These are phyloP conservation scores for Sphaerulina vaccinii DNA, from an alignment of 2,329 filamentous ascomycete genomes.

Conservation along the genomic window DNA sequence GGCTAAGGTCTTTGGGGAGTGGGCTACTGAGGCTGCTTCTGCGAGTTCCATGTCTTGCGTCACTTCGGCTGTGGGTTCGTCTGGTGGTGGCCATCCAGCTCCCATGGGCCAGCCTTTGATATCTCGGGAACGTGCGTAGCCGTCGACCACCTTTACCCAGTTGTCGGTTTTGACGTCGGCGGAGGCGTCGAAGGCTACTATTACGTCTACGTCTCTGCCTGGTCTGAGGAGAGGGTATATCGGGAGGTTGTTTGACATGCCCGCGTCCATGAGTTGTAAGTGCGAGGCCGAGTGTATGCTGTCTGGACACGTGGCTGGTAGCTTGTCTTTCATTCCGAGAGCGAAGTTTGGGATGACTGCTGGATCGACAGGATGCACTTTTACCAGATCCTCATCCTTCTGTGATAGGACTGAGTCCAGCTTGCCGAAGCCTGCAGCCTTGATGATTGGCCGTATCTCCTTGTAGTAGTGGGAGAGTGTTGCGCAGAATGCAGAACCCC, in stretches of 20 bases:
- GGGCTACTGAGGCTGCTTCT: constrained; percentile 35
- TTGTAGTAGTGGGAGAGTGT: constrained; percentile 95
- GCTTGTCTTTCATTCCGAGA: constrained; percentile 71
- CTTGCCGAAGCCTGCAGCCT: constrained; percentile 67
- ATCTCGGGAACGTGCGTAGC: constrained; percentile 84
- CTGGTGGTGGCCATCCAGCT: constrained; percentile 79
- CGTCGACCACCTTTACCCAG: constrained; percentile 91
- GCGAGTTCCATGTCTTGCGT: constrained; percentile 63
- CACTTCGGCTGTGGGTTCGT: constrained; percentile 56
- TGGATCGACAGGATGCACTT: constrained; percentile 92
- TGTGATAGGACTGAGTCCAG: constrained; percentile 82
- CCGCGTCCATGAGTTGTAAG: constrained; percentile 77
- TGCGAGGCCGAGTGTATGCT: constrained; percentile 70
- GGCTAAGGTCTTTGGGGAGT: constrained; percentile 19
- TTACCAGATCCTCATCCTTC: constrained; percentile 78
- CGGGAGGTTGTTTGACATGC: constrained; percentile 97
- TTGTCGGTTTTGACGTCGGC: constrained; percentile 93
- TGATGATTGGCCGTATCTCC: constrained; percentile 81
- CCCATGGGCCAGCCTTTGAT: constrained; percentile 94
- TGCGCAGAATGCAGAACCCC: constrained; percentile 93
- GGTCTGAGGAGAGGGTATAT: constrained; percentile 91
- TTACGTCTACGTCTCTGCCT: constrained; percentile 81
- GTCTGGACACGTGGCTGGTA: constrained; percentile 75
- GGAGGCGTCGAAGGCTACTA: constrained; percentile 91
- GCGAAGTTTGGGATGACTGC: constrained; percentile 88